Evolutionary conservation across 1,284 basidiomycete genomes (phyloP), one percentile per base, ranked within the genome.

Genomic region (Cryptococcus wingfieldii): DNA sequence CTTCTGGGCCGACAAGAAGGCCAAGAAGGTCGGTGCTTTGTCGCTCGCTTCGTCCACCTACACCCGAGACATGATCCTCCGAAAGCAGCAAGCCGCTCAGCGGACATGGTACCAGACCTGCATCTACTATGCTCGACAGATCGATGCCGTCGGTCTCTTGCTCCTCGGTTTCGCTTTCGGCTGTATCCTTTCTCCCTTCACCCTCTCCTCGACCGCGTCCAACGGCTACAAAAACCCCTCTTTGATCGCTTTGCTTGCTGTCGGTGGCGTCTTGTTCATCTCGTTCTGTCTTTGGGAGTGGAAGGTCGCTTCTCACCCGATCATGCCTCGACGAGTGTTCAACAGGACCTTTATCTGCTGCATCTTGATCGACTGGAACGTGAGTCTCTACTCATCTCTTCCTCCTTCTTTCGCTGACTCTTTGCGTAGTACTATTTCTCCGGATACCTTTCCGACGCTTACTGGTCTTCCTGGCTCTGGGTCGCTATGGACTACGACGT

Each of bases 221-320:
- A 66, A 66, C 14, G 71, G 70, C 0, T 77, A 73, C 67, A 56
- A 57, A 19, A 78, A 78, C 58, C 70, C 70, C n/a, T 75, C 72
- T 1, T 67, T 80, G 51, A 79, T 80, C 55, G 76, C 78, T 53
- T 73, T 79, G 71, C 66, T 77, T 48, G 66, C 68, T 39, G 65
- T 76, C 27, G 79, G 78, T 28, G 73, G 68, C 4, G 50, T 76
- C 19, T 58, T 75, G 38, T 71, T 79, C 60, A 67, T 71, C 56
- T 55, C 64, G 14, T 79, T 74, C 52, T 46, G 66, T 23, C 50
- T 74, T 34, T 79, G 72, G 70, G 79, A 80, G 54, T 58, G 65
- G 55, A 66, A 60, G 49, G 70, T 66, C 34, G 71, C 78, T 14
- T 56, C 61, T n/a, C 63, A 74, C 60, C 77, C 77, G 5, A 66